phyloP scores from a whole-genome alignment of 2,329 filamentous ascomycete genomes.

The Truncatella angustata region DNA sequence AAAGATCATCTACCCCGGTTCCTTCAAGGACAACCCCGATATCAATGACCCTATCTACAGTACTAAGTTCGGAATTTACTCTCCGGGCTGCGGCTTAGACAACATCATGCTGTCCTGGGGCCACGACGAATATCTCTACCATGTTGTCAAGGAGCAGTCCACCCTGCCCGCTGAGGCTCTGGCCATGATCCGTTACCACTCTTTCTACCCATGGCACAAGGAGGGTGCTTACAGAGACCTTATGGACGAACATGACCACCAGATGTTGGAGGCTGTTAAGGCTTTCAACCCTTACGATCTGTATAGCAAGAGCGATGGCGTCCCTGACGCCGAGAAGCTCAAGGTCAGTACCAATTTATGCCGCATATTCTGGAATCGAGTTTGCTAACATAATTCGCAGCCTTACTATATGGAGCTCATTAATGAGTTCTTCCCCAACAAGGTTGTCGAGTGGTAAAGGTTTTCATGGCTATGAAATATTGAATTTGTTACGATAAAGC shows the following conservation, averaged over 20 bases:
- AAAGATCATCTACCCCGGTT: slow-evolving; percentile 77
- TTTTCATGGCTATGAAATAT: not conserved
- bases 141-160: slow-evolving; percentile 80
- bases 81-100: slow-evolving; percentile 74
- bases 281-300: slow-evolving; percentile 91
- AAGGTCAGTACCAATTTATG: slow-evolving; percentile 49
- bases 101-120: slow-evolving; percentile 91
- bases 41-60: slow-evolving; percentile 67
- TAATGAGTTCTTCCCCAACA: slow-evolving; percentile 69
- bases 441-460: slow-evolving; percentile 64
- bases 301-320: slow-evolving; percentile 86
- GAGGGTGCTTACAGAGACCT: slow-evolving; percentile 77
- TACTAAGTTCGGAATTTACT: slow-evolving; percentile 78
- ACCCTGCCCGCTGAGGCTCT: slow-evolving; percentile 77
- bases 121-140: slow-evolving; percentile 85
- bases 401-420: slow-evolving; percentile 74
- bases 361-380: not conserved
- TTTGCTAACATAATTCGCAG: slow-evolving; percentile 30
- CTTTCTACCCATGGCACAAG: slow-evolving; percentile 89
- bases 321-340: slow-evolving; percentile 72
- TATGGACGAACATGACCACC: slow-evolving; percentile 79
- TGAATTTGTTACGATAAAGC: not conserved
- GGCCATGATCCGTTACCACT: slow-evolving; percentile 92
- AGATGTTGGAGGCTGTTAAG: slow-evolving; percentile 76
- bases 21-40: slow-evolving; percentile 77